Evolutionary conservation across 23 red algal genomes (phyloP), one percentile per base, ranked within the genome.

Genomic region (Gracilaria domingensis): DNA sequence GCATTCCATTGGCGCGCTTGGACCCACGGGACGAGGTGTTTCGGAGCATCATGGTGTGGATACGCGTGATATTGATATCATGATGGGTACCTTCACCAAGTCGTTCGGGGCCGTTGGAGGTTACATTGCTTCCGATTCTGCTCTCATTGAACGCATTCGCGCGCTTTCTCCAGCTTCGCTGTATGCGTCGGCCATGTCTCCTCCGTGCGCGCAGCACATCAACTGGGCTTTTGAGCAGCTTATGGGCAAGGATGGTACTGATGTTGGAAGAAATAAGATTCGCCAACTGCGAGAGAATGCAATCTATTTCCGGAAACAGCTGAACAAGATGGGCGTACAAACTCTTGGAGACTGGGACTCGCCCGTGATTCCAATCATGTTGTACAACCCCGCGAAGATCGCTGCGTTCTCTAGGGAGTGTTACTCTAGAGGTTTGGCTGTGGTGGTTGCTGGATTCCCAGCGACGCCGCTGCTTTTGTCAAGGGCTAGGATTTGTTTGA

Each of bases 41-140:
- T 74, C 84, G 28, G 97, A 99, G 79, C 93, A 96, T 84, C 81
- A 84, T 61, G 95, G 93, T 36, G 91, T 99, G 24, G 55, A 90
- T 48, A 66, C 89, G 6, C 44, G 58, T 24, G 97, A 99, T 65
- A 93, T 99, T 35, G 97, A 99, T 69, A 90, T 99, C 33, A 89
- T 99, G 90, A 99, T 99, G 97, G 97, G 97, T 44, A 99, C 97
- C 17, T 99, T 99, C 75, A 99, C 97, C 8, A 99, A 99, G 71
- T 94, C 88, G 32, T 99, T 99, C 50, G 97, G 97, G 51, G 89
- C 97, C 25, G 97, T 99, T 17, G 97, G 97, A 56, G 97, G 97
- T 23, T 99, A 99, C 90, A 87, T 99, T 55, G 94, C 97, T 30
- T 75, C 86, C 37, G 84, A 81, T 18, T 55, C 60, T 23, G 91